phyloP scores from a whole-genome alignment of 2,329 filamentous ascomycete species.

The Sporothrix phasma region DNA sequence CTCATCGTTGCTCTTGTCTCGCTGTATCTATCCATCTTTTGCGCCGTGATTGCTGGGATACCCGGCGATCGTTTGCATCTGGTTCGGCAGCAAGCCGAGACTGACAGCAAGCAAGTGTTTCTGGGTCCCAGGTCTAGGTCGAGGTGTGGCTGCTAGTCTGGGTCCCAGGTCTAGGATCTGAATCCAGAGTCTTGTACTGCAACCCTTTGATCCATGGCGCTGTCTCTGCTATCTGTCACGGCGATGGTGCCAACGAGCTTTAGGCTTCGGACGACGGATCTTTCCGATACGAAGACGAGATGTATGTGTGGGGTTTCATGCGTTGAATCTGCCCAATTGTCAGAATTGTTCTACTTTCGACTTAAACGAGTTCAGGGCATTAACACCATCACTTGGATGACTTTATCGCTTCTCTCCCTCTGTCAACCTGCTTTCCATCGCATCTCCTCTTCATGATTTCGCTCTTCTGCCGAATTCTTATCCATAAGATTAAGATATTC shows the following conservation, averaged over 20 bases:
- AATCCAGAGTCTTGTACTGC: neutral
- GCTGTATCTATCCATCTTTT: neutral
- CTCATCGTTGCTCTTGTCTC: neutral
- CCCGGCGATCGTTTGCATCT: neutral
- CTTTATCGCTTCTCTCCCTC: no score
- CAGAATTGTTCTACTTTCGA: no score
- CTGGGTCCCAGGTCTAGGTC: neutral
- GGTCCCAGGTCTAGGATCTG: neutral
- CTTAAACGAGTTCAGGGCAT: no score
- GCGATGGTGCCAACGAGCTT: neutral
- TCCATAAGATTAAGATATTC: no score
- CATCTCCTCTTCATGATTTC: no score
- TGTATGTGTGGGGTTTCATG: no score
- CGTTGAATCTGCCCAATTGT: no score
- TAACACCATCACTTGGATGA: no score
- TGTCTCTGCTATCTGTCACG: neutral
- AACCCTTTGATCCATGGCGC: neutral
- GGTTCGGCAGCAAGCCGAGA: conserved; percentile 8
- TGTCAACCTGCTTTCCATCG: no score
- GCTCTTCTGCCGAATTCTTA: no score
- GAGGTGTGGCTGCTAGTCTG: no score
- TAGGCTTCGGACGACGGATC: neutral
- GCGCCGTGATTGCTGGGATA: neutral
- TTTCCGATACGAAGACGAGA: no score
- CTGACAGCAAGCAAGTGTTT: neutral